Conservation (phyloP, 2,329 filamentous ascomycete species). For the Microdochium nivale region DNA sequence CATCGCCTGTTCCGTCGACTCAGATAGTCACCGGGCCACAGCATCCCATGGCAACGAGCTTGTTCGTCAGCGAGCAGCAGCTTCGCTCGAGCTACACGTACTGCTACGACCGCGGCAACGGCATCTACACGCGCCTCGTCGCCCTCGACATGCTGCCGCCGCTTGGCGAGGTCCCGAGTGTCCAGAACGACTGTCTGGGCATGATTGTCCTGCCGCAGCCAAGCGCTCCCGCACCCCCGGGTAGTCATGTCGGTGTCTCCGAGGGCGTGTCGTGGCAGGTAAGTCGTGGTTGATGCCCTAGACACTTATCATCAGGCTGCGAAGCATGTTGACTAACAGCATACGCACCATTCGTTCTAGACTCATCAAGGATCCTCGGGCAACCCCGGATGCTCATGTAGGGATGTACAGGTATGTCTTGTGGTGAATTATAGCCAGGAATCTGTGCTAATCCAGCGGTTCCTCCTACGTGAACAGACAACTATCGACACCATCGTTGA, state of each 20-base stretch:
- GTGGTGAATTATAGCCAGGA: background rate
- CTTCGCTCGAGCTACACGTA: slow-evolving; percentile 25
- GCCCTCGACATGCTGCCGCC: slow-evolving; percentile 44
- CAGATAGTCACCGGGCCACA: background rate
- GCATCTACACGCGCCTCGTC: slow-evolving; percentile 43
- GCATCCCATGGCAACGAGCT: background rate
- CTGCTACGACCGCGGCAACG: slow-evolving; percentile 43
- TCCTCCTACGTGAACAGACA: slow-evolving; percentile 11
- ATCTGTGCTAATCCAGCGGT: background rate
- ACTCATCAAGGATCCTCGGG: background rate
- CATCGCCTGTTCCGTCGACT: background rate
- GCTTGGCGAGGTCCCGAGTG: slow-evolving; percentile 32
- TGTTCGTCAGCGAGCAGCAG: background rate
- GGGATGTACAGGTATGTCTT: background rate
- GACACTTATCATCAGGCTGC: background rate
- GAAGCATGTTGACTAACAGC: too few species aligned
- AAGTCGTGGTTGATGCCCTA: background rate
- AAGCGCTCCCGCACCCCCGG: slow-evolving; percentile 24
- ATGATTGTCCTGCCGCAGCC: slow-evolving; percentile 40
- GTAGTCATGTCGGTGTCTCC: slow-evolving; percentile 15
- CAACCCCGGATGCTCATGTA: background rate
- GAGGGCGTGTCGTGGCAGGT: background rate
- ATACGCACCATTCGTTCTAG: too few species aligned
- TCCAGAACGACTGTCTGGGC: slow-evolving; percentile 27
- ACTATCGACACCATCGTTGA: slow-evolving; percentile 29